A percentile compares a stretch with the other conserved stretches of the same genome.
Evolutionary conservation across 257 asterid genomes (phyloP).

Genomic region (Ajuga chamaepitys): DNA sequence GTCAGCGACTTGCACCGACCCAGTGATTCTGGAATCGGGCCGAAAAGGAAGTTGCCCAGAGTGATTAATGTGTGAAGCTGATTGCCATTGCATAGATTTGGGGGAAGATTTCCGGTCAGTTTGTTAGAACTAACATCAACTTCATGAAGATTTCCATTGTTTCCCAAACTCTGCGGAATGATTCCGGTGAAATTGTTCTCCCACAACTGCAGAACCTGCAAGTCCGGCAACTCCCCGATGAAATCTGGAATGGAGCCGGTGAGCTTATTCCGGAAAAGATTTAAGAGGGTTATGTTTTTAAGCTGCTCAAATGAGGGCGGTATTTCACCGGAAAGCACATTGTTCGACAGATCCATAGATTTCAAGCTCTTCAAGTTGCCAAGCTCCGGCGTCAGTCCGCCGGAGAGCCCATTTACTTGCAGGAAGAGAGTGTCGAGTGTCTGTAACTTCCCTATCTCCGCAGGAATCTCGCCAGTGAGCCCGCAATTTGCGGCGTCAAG

Average conservation of each 20-base stretch:
- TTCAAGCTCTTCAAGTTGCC: constrained; percentile 65
- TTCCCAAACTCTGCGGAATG: constrained; percentile 67
- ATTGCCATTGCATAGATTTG: constrained; percentile 57
- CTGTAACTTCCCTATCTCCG: constrained; percentile 59
- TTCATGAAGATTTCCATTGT: constrained; percentile 55
- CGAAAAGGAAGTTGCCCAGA: constrained; percentile 75
- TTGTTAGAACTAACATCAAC: constrained; percentile 85
- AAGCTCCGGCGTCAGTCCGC: constrained; percentile 59
- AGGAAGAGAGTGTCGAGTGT: constrained; percentile 81
- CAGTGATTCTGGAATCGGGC: constrained; percentile 74
- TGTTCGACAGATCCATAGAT: constrained; percentile 92
- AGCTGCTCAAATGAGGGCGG: constrained; percentile 61
- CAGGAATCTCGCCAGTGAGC: constrained; percentile 74
- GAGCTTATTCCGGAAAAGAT: constrained; percentile 81
- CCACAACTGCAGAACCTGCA: constrained; percentile 88
- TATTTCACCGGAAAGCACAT: constrained; percentile 62
- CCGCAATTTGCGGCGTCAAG: constrained; percentile 85
- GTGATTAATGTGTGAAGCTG: constrained; percentile 62
- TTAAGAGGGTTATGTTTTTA: constrained; percentile 64
- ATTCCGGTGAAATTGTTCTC: constrained; percentile 92
- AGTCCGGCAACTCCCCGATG: constrained; percentile 63
- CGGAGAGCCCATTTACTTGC: constrained; percentile 72
- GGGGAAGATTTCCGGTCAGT: constrained; percentile 78
- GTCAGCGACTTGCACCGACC: constrained; percentile 68
- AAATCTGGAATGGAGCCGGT: constrained; percentile 91